Conservation (phyloP, 306 rosid genomes). For the Inga oerstediana region DNA sequence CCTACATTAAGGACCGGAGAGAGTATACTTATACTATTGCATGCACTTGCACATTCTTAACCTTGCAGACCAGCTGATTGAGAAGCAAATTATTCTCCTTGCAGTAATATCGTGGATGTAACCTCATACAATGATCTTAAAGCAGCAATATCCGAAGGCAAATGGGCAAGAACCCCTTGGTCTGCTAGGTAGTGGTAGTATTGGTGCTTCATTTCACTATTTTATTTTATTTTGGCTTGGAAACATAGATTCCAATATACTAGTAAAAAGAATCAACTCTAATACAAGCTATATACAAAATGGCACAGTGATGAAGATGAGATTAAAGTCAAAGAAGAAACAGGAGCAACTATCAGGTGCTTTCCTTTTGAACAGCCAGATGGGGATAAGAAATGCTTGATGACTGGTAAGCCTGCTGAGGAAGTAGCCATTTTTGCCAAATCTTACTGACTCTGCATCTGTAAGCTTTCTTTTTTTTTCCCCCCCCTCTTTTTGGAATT, state of each 20-base stretch:
- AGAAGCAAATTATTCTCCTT: conserved; percentile 20
- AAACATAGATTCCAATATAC: conserved; percentile 7
- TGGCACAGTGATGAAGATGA: conserved; percentile 75
- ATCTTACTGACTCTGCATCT: conserved; percentile 57
- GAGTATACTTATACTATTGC: not conserved
- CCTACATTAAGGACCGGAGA: too few species aligned
- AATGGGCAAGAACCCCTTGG: conserved; percentile 99
- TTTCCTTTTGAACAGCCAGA: conserved; percentile 86
- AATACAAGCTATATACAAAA: conserved; percentile 30
- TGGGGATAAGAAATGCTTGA: conserved; percentile 73
- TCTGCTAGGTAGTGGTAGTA: conserved; percentile 91
- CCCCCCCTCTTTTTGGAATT: not conserved
- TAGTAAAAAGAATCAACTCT: conserved; percentile 36
- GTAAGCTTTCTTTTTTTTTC: not conserved
- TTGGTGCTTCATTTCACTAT: not conserved
- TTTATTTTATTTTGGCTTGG: not conserved
- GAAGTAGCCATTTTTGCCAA: conserved; percentile 96
- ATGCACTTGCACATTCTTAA: conserved; percentile 18
- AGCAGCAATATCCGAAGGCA: conserved; percentile 80
- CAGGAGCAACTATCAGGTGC: conserved; percentile 96
- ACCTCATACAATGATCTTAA: conserved; percentile 88
- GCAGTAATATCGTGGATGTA: conserved; percentile 91
- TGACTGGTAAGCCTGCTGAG: conserved; percentile 82
- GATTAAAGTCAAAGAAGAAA: conserved; percentile 90
- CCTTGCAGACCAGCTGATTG: conserved; percentile 23